Evolutionary conservation across 768 basidiomycete species (phyloP).

Genomic region (Lentinula aciculospora): DNA sequence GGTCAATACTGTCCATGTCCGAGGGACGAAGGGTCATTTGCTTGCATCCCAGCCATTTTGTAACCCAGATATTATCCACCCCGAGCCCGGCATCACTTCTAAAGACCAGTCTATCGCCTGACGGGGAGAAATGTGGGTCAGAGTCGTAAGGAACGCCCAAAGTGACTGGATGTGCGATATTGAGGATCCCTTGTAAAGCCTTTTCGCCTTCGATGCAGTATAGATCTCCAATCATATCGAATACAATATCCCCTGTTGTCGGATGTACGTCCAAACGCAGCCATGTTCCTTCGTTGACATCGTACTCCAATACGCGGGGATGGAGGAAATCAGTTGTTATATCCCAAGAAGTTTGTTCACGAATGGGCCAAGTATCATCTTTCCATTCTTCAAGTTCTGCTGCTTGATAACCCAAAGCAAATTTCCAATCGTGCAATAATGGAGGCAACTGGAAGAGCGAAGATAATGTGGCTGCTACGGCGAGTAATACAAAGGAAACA

Average conservation of each 20-base stretch:
- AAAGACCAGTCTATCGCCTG: conserved; percentile 57
- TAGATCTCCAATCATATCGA: conserved; percentile 71
- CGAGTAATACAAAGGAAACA: background rate
- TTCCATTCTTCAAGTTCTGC: background rate
- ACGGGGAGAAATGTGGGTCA: conserved; percentile 69
- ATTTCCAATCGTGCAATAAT: background rate
- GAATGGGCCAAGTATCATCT: conserved; percentile 7
- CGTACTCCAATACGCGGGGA: conserved; percentile 57
- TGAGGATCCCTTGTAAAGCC: conserved; percentile 8
- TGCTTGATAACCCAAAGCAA: background rate
- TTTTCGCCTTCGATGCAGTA: conserved; percentile 57
- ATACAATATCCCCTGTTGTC: conserved; percentile 61
- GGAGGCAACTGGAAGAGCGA: background rate
- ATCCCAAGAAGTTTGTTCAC: conserved; percentile 7
- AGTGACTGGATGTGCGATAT: conserved; percentile 49
- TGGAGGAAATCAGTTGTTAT: conserved; percentile 64
- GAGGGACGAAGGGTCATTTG: conserved; percentile 35
- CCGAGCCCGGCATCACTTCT: conserved; percentile 70
- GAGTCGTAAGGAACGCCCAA: conserved; percentile 64
- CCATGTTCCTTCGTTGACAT: conserved; percentile 74
- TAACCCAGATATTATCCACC: conserved; percentile 72
- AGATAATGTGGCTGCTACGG: background rate
- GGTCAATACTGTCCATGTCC: conserved; percentile 3
- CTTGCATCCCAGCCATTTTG: conserved; percentile 60
- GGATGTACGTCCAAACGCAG: conserved; percentile 69